Evolutionary conservation across 2,329 filamentous ascomycete species (phyloP).

Genomic region (Pleomassaria siparia): DNA sequence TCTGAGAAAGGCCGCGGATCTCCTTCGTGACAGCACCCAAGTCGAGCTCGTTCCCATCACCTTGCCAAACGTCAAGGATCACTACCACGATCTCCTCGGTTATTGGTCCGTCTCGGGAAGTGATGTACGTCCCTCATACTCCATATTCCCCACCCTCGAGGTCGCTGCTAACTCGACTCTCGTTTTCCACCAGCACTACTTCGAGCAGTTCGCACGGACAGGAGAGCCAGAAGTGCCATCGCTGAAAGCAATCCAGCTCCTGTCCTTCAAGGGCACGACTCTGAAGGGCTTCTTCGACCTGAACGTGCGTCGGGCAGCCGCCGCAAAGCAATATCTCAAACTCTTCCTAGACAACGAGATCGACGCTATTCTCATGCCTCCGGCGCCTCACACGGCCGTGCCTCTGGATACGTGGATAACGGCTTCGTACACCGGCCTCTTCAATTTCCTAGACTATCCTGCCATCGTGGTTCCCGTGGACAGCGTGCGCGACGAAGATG

Average conservation of each 20-base stretch:
- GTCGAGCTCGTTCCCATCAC: constrained; percentile 8
- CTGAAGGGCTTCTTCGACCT: not conserved
- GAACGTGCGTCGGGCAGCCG: not conserved
- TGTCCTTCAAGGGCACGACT: not conserved
- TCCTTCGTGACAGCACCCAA: constrained; percentile 1
- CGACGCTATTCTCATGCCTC: constrained; percentile 21
- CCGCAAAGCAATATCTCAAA: not conserved
- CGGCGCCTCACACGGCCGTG: constrained; percentile 19
- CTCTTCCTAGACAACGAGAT: constrained; percentile 13
- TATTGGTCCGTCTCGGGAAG: constrained; percentile 7
- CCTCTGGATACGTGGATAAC: constrained; percentile 23
- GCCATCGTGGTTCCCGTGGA: constrained; percentile 13
- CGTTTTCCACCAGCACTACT: not conserved
- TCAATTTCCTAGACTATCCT: constrained; percentile 19
- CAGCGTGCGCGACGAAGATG: constrained; percentile 3
- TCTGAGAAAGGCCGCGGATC: constrained; percentile 9
- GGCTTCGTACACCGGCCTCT: constrained; percentile 15
- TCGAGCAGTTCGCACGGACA: constrained; percentile 6
- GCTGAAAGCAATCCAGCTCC: constrained; percentile 1
- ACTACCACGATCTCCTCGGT: constrained; percentile 3
- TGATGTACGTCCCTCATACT: constrained; percentile 5
- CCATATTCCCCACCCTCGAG: not conserved
- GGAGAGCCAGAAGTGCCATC: constrained; percentile 8
- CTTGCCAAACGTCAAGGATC: constrained; percentile 7
- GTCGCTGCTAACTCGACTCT: not conserved